Base-by-base conservation (phyloP, 495 filamentous ascomycete species). In the Aspergillus affinis region DNA sequence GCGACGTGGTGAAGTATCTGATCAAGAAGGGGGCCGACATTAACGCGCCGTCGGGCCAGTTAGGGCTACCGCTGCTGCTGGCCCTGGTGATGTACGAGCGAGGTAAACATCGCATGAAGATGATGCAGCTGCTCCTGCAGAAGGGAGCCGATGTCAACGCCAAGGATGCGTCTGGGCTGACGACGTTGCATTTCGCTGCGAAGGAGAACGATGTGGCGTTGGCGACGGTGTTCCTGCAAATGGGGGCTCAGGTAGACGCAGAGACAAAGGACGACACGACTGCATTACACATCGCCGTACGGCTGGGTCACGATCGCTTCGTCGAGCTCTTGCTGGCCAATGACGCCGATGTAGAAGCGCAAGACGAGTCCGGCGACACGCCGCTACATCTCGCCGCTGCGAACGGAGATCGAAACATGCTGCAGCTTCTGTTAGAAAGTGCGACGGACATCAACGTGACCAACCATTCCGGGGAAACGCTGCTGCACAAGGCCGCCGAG, bases 381-480 rank as follows among this genome's bases (percentile, higher is more conserved):
- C 65, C 77, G 26, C 70, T 80, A 21, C 67, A 71, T 36, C 63
- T 75, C 32, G 77, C 76, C 1, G 75, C 78, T 5, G 64, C 66
- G 8, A 67, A 59, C 17, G 71, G 76, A 5, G 65, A 75, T 48
- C 66, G 69, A 26, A 66, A 54, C 5, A 63, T 78, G 32, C 71
- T 77, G 18, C 63, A 66, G 18, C 27, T 79, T 49, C 57, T 82
- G 10, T 65, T 82, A 47, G 74, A 77, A 4, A 72, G 69, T 19
- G 73, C 72, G 4, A 72, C 74, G 0, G 65, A 81, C 48, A 69
- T 81, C 49, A 73, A 83, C 60, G 67, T 67, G 41, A 61, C 71
- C 18, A 68, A 72, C 50, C 54, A 57, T 15, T 61, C 55, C 15
- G 75, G 72, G 2, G 63, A 72, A 26, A 75, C 73, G 1, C 74